Conservation (phyloP, 2,329 filamentous ascomycete species). For the Aspergillus jensenii region DNA sequence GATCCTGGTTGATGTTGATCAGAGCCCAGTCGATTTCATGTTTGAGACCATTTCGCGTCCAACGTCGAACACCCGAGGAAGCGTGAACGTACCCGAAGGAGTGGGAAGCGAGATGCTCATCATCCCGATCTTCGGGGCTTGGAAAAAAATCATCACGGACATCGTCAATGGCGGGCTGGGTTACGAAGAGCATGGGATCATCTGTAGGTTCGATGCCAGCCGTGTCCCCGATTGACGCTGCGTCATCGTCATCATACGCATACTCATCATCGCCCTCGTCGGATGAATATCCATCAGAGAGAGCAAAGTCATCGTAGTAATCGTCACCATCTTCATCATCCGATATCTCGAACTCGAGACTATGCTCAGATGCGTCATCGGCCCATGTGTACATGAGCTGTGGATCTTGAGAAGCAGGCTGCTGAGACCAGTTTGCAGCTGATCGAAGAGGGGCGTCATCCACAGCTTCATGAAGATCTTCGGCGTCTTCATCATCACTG, state of each 20-base stretch:
- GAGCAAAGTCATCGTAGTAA: constrained; percentile 43
- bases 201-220: constrained; percentile 73
- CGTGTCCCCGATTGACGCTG: constrained; percentile 67
- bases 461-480: constrained; percentile 33
- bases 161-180: constrained; percentile 88
- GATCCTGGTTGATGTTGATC: constrained; percentile 72
- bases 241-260: constrained; percentile 58
- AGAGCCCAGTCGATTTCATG: constrained; percentile 97
- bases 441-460: constrained; percentile 43
- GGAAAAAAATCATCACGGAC: constrained; percentile 82
- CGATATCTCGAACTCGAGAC: constrained; percentile 52
- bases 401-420: constrained; percentile 23
- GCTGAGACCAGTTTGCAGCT: constrained; percentile 40
- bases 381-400: constrained; percentile 39
- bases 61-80: constrained; percentile 82
- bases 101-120: constrained; percentile 80
- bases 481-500: constrained; percentile 53
- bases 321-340: constrained; percentile 54
- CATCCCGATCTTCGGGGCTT: constrained; percentile 69
- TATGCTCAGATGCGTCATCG: constrained; percentile 39
- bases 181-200: constrained; percentile 76
- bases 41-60: constrained; percentile 66
- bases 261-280: constrained; percentile 55
- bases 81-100: constrained; percentile 82
- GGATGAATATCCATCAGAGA: constrained; percentile 49